These are phyloP conservation scores for sorghum (Sorghum bicolor) DNA, from an alignment of 176 grass and related monocot species.

Conservation along the genomic window DNA sequence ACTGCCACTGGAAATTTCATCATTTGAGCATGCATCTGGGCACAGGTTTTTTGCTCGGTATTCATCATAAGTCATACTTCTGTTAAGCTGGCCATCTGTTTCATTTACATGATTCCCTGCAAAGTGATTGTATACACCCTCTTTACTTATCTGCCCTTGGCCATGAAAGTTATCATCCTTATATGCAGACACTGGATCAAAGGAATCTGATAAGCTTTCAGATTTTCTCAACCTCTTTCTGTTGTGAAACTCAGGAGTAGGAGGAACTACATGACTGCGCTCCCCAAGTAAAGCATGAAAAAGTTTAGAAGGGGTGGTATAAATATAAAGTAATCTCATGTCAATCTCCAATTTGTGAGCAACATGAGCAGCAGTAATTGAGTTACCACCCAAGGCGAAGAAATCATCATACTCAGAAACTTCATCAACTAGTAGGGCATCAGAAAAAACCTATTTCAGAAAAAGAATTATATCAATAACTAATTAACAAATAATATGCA, in stretches of 20 bases:
- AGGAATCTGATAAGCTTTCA: constrained; percentile 1
- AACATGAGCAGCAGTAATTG: constrained; percentile 77
- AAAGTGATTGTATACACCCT: constrained; percentile 22
- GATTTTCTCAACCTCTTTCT: constrained; percentile 37
- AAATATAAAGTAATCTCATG: constrained; percentile 77
- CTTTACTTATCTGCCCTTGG: constrained; percentile 8
- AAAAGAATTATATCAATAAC: constrained; percentile 13
- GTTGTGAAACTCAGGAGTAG: constrained; percentile 2
- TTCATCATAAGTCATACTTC: constrained; percentile 3
- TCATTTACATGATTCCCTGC: constrained; percentile 15
- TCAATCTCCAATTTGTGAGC: constrained; percentile 76
- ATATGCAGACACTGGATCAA: not conserved
- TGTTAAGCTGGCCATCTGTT: not conserved
- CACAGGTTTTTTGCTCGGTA: not conserved
- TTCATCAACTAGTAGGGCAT: constrained; percentile 58
- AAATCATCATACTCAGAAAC: constrained; percentile 86
- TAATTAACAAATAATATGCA: constrained; percentile 11
- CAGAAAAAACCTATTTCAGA: constrained; percentile 64
- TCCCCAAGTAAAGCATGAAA: constrained; percentile 47
- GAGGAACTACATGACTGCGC: constrained; percentile 1
- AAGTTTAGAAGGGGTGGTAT: constrained; percentile 67
- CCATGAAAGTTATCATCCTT: not conserved
- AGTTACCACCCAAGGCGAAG: constrained; percentile 77
- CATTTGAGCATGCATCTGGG: constrained; percentile 20
- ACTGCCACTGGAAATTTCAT: constrained; percentile 20